Percentiles rank a stretch among this genome's conserved stretches.
These are phyloP conservation scores for Salpingoeca rosetta DNA, from an alignment of 78 protist species.

Conservation along the genomic window DNA sequence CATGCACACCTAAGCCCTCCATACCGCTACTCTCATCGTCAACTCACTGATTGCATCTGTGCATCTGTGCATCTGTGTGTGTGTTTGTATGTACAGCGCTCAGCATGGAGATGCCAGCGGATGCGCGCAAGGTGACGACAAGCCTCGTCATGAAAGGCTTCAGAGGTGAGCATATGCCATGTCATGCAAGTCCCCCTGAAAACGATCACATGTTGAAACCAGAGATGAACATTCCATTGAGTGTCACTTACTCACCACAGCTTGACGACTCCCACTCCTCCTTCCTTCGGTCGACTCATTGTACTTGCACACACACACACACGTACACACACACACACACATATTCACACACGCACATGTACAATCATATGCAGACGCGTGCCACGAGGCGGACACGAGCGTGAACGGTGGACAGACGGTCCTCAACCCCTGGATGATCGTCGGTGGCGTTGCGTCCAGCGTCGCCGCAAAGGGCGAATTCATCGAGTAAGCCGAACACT, in stretches of 20 bases:
- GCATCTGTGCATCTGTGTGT: constrained; percentile 5
- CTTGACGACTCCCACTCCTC: too few relatives aligned
- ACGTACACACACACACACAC: too few relatives aligned
- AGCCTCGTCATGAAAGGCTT: constrained; percentile 58
- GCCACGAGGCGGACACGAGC: constrained; percentile 8
- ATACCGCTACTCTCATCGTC: too few relatives aligned
- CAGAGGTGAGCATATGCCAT: constrained; percentile 2
- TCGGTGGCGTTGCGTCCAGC: constrained; percentile 82
- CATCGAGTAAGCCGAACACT: constrained; percentile 1
- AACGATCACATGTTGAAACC: too few relatives aligned
- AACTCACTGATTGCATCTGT: too few relatives aligned
- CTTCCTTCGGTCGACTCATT: neutral
- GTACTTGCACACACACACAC: neutral
- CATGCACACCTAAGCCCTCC: too few relatives aligned
- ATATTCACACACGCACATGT: too few relatives aligned
- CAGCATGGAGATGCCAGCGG: constrained; percentile 45
- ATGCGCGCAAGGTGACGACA: constrained; percentile 33
- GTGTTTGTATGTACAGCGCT: neutral
- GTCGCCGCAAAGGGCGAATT: constrained; percentile 39
- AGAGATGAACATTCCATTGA: too few relatives aligned
- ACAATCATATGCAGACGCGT: too few relatives aligned
- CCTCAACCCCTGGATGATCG: constrained; percentile 49
- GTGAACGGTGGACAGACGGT: constrained; percentile 83
- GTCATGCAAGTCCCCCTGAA: too few relatives aligned
- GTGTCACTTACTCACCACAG: too few relatives aligned